These are phyloP conservation scores for Ogataea dorogensis DNA, from an alignment of 805 yeast genomes.

Conservation along the genomic window DNA sequence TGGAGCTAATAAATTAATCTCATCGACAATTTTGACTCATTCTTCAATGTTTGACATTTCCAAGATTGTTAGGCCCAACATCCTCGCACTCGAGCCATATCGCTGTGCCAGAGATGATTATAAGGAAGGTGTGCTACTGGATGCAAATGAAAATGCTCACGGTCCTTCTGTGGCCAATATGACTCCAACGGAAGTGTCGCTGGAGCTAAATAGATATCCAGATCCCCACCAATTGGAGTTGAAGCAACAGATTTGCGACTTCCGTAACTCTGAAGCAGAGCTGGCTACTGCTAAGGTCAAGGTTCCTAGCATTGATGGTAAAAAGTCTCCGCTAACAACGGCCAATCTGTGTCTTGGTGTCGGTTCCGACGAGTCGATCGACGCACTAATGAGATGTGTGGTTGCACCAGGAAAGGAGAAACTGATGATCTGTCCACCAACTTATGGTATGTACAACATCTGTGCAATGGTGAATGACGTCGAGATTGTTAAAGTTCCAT, in stretches of 20 bases:
- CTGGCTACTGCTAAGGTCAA: constrained; percentile 23
- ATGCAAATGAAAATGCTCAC: constrained; percentile 94
- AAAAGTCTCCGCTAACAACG: constrained; percentile 31
- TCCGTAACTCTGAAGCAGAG: constrained; percentile 57
- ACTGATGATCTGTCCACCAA: constrained; percentile 86
- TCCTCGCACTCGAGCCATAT: constrained; percentile 80
- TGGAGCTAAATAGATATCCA: constrained; percentile 86
- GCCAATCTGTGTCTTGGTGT: constrained; percentile 89
- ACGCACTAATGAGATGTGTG: constrained; percentile 78
- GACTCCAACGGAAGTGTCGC: constrained; percentile 41
- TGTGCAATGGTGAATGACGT: constrained; percentile 91
- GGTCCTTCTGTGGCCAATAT: constrained; percentile 70
- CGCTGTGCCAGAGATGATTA: constrained; percentile 97
- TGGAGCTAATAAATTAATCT: constrained; percentile 1
- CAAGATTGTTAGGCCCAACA: constrained; percentile 79
- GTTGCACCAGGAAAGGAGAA: constrained; percentile 84
- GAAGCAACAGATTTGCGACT: constrained; percentile 67
- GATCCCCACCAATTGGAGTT: constrained; percentile 89
- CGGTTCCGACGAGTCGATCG: constrained; percentile 96
- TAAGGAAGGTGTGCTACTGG: constrained; percentile 81
- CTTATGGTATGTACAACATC: constrained; percentile 95
- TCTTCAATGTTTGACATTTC: constrained; percentile 49
- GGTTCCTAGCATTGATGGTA: constrained; percentile 19
- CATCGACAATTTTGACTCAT: constrained; percentile 2
- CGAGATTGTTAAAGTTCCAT: constrained; percentile 69